Base-by-base conservation (phyloP, 164 flowering plant genomes). In the Umbilicus rupestris region DNA sequence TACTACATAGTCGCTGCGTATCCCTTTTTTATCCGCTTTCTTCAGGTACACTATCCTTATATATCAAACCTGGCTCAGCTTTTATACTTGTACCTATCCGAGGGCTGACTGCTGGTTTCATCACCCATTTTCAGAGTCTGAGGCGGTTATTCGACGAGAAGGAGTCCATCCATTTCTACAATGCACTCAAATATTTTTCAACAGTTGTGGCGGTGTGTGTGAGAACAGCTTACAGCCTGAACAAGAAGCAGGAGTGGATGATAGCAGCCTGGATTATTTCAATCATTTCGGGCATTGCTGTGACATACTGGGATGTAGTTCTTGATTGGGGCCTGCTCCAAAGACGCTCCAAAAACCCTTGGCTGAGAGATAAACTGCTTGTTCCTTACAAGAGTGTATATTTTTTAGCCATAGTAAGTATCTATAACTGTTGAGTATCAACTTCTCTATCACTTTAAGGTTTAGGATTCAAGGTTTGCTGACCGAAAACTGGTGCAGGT, bases 251-350 rank as follows among this genome's bases (percentile, higher is more conserved):
- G 10, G 44, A 19, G 0, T 78, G 79, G 82, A 71, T 62, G 63
- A 14, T 77, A 7, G 3, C 69, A 6, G 85, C 87, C 7, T 29
- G 65, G 67, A 52, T 72, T 19, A 49, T 49, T 50, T 84, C 87
- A 17, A 67, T 39, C 17, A 3, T 69, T 60, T 83, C 87, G 1
- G 72, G 83, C 7, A 39, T 80, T 1, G 10, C 65, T 10, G 22
- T 66, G 28, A 82, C 83, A 2, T 84, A 82, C 42, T 84, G 85
- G 88, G 88, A 84, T 69, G 19, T 82, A 20, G 80, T 80, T 15
- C 6, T 73, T 0, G 86, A 84, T 41, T 84, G 88, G 86, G 86
- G 88, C 0, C 86, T 84, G 55, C 79, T 84, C 4, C 74, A 69
- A 39, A 29, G 68, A 3, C 37, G 72, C 8, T 79, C 84, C 0